phyloP scores from a whole-genome alignment of 345 rosid genomes.

The Gossypium australe region DNA sequence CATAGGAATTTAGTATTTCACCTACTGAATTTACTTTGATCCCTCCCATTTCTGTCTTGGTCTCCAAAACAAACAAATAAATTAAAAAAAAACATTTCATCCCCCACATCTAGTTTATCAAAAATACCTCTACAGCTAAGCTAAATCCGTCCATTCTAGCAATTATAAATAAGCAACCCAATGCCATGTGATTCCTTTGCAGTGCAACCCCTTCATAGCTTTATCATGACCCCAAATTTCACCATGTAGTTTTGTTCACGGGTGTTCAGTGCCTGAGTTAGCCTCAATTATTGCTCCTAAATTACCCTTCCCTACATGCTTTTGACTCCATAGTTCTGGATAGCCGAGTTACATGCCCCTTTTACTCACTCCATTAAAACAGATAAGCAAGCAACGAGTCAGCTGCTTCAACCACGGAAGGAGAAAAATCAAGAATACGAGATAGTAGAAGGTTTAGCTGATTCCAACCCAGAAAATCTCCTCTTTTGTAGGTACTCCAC shows the following conservation, averaged over 20 bases:
- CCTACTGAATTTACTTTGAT: too few relatives aligned
- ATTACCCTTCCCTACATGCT: too few relatives aligned
- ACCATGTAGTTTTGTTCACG: too few relatives aligned
- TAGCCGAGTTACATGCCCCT: not conserved
- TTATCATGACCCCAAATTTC: not conserved
- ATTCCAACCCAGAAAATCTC: not conserved
- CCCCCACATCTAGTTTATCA: not conserved
- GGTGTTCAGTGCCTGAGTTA: too few relatives aligned
- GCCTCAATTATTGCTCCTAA: too few relatives aligned
- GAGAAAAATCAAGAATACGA: not conserved
- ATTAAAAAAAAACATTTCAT: not conserved
- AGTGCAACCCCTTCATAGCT: not conserved
- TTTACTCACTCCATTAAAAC: not conserved
- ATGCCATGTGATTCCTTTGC: not conserved
- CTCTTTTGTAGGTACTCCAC: not conserved
- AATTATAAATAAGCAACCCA: not conserved
- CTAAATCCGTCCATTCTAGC: not conserved
- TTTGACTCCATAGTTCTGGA: not conserved
- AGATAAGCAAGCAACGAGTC: not conserved
- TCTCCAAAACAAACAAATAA: not conserved
- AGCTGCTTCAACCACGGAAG: not conserved
- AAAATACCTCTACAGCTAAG: too few relatives aligned
- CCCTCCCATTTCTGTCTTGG: not conserved
- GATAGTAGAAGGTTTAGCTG: slow-evolving; percentile 5
- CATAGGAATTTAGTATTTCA: not conserved